phyloP scores from a whole-genome alignment of 768 basidiomycete species.

The Gloeopeniophorella convolvens region DNA sequence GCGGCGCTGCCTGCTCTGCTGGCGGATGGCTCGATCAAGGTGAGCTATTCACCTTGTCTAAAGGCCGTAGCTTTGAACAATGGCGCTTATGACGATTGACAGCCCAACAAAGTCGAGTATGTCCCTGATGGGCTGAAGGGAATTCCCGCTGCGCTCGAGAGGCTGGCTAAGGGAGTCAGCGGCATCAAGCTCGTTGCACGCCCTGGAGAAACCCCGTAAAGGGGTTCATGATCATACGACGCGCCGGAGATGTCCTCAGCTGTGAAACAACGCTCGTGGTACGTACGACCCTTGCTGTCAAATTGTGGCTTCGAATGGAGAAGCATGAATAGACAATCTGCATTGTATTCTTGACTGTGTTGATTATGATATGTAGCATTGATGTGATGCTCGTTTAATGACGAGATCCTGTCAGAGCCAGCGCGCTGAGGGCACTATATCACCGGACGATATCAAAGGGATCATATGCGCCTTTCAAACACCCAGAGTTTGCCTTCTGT shows the following conservation, averaged over 20 bases:
- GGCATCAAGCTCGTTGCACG: conserved; percentile 24
- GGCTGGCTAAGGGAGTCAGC: conserved; percentile 21
- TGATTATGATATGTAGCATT: too few relatives aligned
- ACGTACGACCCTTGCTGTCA: too few relatives aligned
- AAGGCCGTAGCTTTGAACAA: background rate
- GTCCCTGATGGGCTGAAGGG: conserved; percentile 23
- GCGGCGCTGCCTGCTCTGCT: conserved; percentile 2
- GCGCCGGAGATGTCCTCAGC: too few relatives aligned
- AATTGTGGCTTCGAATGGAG: too few relatives aligned
- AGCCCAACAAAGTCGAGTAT: conserved; percentile 25
- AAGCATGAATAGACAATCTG: too few relatives aligned
- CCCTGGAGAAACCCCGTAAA: conserved; percentile 1
- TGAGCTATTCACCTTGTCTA: background rate
- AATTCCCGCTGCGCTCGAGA: conserved; percentile 21
- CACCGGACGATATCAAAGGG: background rate
- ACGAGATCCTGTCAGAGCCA: too few relatives aligned
- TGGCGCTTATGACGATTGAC: background rate
- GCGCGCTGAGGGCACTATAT: background rate
- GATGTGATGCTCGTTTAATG: too few relatives aligned
- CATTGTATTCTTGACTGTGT: too few relatives aligned
- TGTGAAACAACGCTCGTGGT: too few relatives aligned
- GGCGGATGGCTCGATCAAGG: conserved; percentile 13
- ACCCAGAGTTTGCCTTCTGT: conserved; percentile 43
- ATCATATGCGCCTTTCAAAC: conserved; percentile 29
- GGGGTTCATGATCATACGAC: too few relatives aligned